Percentiles rank a stretch among this genome's conserved stretches.
These are phyloP conservation scores for Pichia phayaonensis DNA, from an alignment of 805 yeast species.

Conservation along the genomic window DNA sequence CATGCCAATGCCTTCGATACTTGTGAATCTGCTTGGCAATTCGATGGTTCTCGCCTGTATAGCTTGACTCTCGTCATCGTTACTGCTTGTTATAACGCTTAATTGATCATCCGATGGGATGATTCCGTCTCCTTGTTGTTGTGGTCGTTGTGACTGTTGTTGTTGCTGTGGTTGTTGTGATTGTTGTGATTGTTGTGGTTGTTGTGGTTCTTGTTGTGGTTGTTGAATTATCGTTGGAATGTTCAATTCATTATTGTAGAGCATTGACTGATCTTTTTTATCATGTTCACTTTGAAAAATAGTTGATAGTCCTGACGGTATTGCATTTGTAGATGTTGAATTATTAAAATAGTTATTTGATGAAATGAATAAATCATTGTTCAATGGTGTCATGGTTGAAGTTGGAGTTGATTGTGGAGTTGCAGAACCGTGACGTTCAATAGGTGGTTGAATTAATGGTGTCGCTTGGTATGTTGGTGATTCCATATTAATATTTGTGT, in stretches of 20 bases:
- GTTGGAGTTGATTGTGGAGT: neutral
- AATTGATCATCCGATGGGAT: neutral
- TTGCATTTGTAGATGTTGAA: conserved; percentile 11
- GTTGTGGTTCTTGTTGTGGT: too few relatives aligned
- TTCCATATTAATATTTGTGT: neutral
- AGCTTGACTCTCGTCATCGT: neutral
- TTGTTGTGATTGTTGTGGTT: neutral
- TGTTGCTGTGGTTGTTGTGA: too few relatives aligned
- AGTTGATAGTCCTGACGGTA: conserved; percentile 29
- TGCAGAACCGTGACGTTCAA: neutral
- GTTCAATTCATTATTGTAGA: neutral
- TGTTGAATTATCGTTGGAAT: neutral
- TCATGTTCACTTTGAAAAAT: conserved; percentile 19
- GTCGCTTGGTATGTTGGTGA: neutral
- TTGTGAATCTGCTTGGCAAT: conserved; percentile 4
- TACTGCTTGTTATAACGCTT: neutral
- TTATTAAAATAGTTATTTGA: conserved; percentile 10
- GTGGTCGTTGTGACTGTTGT: too few relatives aligned
- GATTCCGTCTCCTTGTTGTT: neutral
- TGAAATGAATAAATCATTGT: neutral
- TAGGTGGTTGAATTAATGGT: neutral
- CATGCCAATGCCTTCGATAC: conserved; percentile 7
- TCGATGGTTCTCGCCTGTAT: neutral
- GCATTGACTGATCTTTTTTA: conserved; percentile 1
- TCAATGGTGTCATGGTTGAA: neutral